Percentiles rank a stretch among this genome's conserved stretches.
phyloP scores from a whole-genome alignment of 495 filamentous ascomycete species.

The Rusavskia elegans region DNA sequence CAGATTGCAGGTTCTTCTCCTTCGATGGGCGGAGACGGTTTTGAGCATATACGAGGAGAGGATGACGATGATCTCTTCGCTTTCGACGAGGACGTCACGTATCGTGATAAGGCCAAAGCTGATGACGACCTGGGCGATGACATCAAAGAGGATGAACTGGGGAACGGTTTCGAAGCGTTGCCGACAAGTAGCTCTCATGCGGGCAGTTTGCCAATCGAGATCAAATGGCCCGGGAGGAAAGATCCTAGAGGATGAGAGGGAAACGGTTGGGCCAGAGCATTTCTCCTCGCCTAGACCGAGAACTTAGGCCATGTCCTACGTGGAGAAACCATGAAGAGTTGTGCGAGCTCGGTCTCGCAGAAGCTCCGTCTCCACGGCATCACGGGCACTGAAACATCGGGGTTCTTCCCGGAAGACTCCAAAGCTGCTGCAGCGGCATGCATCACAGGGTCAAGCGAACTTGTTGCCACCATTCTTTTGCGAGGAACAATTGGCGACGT shows the following conservation, averaged over 20 bases:
- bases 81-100: constrained; percentile 12
- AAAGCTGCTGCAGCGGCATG: no score
- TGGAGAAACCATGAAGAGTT: no score
- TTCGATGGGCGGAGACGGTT: constrained; percentile 6
- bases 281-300: no score
- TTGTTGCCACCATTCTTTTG: no score
- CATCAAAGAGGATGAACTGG: background rate
- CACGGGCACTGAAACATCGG: no score
- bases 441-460: no score
- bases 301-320: no score
- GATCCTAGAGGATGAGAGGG: background rate
- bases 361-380: no score
- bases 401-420: no score
- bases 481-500: no score
- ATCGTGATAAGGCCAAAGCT: background rate
- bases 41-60: constrained; percentile 6
- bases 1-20: background rate
- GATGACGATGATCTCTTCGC: constrained; percentile 13
- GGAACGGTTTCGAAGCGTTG: background rate
- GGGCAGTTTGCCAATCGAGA: constrained; percentile 16
- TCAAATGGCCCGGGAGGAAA: constrained; percentile 9
- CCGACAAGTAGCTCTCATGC: constrained; percentile 11
- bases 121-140: background rate
- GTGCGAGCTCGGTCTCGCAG: no score
- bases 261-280: no score